Evolutionary conservation across 768 basidiomycete species (phyloP).

Genomic region (Gymnopilus dilepis): DNA sequence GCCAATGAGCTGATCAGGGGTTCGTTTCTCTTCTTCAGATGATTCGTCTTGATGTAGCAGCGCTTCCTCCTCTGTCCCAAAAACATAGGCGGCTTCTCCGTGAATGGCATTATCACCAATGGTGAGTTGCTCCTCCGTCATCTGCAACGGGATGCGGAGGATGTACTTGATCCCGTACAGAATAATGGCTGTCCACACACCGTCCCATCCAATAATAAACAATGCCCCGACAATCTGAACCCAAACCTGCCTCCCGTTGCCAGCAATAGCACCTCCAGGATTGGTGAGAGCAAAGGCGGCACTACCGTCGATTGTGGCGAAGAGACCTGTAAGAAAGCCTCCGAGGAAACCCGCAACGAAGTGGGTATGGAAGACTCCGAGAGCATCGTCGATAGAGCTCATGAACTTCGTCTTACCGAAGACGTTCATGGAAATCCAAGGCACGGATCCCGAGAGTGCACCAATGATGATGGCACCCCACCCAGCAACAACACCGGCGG

Average conservation of each 20-base stretch:
- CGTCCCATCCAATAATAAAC: background rate
- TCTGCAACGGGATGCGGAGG: background rate
- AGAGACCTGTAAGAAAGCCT: background rate
- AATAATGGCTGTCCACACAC: background rate
- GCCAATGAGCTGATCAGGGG: no score
- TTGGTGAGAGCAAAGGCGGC: background rate
- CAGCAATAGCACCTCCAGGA: background rate
- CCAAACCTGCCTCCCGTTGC: conserved; percentile 1
- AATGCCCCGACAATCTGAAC: background rate
- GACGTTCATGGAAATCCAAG: conserved; percentile 3
- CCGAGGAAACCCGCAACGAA: background rate
- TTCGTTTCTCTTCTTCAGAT: background rate
- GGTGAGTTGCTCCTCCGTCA: background rate
- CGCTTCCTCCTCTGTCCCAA: background rate
- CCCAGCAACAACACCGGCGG: background rate
- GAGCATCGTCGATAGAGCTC: background rate
- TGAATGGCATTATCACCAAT: conserved; percentile 1
- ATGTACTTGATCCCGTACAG: background rate
- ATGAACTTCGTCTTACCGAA: background rate
- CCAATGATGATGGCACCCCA: background rate
- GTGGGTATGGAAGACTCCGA: conserved; percentile 1
- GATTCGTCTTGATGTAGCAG: background rate
- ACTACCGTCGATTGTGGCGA: background rate
- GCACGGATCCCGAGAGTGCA: background rate
- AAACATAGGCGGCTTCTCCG: background rate